Conservation (phyloP, 352 stramenopile genomes). For the Phytophthora sp. region DNA sequence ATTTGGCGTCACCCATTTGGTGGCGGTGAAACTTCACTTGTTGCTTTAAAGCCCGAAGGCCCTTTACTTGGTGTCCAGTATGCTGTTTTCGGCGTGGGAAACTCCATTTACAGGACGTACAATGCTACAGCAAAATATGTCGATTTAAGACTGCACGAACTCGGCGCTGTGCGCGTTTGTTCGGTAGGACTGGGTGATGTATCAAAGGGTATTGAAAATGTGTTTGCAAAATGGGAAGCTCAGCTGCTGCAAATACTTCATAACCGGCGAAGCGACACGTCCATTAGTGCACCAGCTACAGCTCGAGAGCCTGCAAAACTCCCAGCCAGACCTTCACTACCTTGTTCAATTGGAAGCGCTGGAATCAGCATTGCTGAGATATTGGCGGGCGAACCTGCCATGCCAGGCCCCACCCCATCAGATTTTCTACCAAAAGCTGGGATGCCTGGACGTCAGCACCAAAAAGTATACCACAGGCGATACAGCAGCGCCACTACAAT, state of each 20-base stretch:
- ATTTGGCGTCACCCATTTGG: constrained; percentile 17
- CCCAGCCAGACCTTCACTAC: background rate
- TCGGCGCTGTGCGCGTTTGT: constrained; percentile 75
- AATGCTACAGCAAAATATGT: constrained; percentile 93
- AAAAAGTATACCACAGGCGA: background rate
- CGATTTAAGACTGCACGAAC: constrained; percentile 71
- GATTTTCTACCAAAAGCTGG: background rate
- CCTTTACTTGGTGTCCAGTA: constrained; percentile 19
- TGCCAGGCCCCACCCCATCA: background rate
- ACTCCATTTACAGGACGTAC: constrained; percentile 95
- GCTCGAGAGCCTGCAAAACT: background rate
- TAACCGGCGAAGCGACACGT: background rate
- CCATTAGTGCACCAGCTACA: background rate
- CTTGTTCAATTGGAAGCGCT: background rate
- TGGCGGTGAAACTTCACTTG: background rate
- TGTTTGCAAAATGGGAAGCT: constrained; percentile 86
- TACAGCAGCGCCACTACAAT: constrained; percentile 4
- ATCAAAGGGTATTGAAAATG: constrained; percentile 79
- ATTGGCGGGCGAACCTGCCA: background rate
- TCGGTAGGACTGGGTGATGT: constrained; percentile 91
- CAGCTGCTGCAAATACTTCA: constrained; percentile 36
- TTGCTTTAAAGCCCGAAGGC: background rate
- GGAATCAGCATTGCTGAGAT: background rate
- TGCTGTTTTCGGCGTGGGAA: constrained; percentile 92
- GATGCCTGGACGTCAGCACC: background rate